Evolutionary conservation across 352 stramenopile genomes (phyloP).

Genomic region (Pythium dissotocum): DNA sequence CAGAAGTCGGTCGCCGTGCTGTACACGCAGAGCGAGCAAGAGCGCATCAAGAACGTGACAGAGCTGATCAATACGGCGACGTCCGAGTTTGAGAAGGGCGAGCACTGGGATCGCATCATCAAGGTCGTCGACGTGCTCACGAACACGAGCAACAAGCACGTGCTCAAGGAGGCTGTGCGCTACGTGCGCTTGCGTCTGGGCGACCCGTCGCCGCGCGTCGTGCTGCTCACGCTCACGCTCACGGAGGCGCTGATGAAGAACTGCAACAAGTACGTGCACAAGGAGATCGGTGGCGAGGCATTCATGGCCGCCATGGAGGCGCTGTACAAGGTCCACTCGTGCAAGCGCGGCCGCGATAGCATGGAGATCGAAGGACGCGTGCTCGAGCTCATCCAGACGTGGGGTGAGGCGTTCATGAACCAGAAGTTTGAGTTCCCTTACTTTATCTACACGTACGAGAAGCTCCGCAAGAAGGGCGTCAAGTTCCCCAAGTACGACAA

Average conservation of each 20-base stretch:
- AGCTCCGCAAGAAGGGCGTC: slow-evolving; percentile 78
- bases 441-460: slow-evolving; percentile 85
- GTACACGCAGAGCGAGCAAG: slow-evolving; percentile 72
- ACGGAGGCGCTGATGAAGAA: slow-evolving; percentile 81
- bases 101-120: slow-evolving; percentile 77
- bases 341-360: slow-evolving; percentile 66
- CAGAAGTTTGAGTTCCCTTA: slow-evolving; percentile 67
- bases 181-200: slow-evolving; percentile 68
- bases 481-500: slow-evolving; percentile 81
- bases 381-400: slow-evolving; percentile 75
- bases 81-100: slow-evolving; percentile 67
- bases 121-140: slow-evolving; percentile 75
- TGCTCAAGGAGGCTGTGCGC: slow-evolving; percentile 72
- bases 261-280: slow-evolving; percentile 65
- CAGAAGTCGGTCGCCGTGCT: slow-evolving; percentile 76
- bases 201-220: slow-evolving; percentile 59
- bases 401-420: slow-evolving; percentile 82
- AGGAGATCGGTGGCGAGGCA: slow-evolving; percentile 61
- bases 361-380: slow-evolving; percentile 73
- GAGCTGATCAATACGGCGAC: slow-evolving; percentile 70
- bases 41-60: slow-evolving; percentile 73
- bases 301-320: slow-evolving; percentile 78
- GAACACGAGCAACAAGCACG: slow-evolving; percentile 57
- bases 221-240: slow-evolving; percentile 66
- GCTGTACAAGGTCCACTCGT: slow-evolving; percentile 73